Conservation (phyloP, 2,329 filamentous ascomycete species). For the Cytospora mali region DNA sequence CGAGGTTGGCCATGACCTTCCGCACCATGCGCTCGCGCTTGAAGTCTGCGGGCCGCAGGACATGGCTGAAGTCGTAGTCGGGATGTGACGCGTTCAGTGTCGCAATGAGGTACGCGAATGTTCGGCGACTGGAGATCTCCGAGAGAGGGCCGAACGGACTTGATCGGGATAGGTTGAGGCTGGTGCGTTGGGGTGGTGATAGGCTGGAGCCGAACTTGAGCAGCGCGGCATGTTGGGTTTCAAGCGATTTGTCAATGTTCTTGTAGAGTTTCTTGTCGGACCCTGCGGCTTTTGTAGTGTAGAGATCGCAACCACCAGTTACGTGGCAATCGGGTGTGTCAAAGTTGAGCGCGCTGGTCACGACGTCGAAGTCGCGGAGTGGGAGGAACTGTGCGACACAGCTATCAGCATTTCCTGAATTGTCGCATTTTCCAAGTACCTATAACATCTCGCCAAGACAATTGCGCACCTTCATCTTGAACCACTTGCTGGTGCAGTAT, state of each 20-base stretch:
- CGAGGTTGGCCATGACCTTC: constrained; percentile 82
- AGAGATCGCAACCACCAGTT: constrained; percentile 91
- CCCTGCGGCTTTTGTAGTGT: constrained; percentile 94
- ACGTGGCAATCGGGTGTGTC: constrained; percentile 91
- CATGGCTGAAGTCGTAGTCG: constrained; percentile 96
- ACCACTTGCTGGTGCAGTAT: constrained; percentile 4
- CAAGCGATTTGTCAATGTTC: constrained; percentile 87
- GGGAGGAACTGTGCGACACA: constrained; percentile 73
- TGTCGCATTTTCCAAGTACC: not conserved
- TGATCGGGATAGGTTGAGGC: constrained; percentile 76
- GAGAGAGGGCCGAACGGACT: constrained; percentile 92
- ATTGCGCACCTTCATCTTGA: constrained; percentile 44
- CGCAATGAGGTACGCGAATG: constrained; percentile 94
- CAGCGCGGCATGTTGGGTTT: constrained; percentile 87
- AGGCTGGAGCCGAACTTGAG: constrained; percentile 84
- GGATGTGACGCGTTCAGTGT: constrained; percentile 94
- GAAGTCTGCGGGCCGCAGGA: constrained; percentile 87
- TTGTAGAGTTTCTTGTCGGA: constrained; percentile 97
- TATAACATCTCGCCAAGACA: not conserved
- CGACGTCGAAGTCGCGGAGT: constrained; percentile 85
- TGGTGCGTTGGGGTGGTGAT: constrained; percentile 75
- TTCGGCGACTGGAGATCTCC: constrained; percentile 84
- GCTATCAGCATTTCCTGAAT: constrained; percentile 1
- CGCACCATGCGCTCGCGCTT: constrained; percentile 79
- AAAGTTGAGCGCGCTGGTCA: constrained; percentile 93